These are phyloP conservation scores for Gastrolobium villosum DNA, from an alignment of 306 rosid species.

Conservation along the genomic window DNA sequence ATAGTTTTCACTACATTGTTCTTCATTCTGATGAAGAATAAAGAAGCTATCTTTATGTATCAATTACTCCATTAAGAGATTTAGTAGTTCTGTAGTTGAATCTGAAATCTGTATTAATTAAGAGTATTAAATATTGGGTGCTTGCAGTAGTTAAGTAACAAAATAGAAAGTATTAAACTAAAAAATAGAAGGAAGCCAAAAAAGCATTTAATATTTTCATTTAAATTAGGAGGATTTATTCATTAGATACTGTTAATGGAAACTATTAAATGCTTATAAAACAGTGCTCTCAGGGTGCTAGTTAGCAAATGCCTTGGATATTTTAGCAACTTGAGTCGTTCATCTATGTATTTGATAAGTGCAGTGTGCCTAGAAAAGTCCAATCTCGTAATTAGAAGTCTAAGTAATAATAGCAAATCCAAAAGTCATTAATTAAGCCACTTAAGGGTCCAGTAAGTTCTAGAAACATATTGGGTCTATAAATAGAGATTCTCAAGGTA, in stretches of 20 bases:
- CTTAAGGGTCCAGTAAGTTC: slow-evolving; percentile 23
- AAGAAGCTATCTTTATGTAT: slow-evolving; percentile 4
- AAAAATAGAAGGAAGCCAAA: too few species aligned
- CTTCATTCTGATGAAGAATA: slow-evolving; percentile 7
- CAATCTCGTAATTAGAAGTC: not conserved
- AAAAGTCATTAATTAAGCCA: not conserved
- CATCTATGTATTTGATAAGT: too few species aligned
- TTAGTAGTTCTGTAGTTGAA: not conserved
- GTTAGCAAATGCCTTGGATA: too few species aligned
- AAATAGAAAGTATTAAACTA: too few species aligned
- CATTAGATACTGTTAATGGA: too few species aligned
- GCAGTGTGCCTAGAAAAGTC: too few species aligned
- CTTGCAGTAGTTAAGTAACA: not conserved
- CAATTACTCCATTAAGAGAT: not conserved
- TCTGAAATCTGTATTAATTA: not conserved
- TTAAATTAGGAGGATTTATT: too few species aligned
- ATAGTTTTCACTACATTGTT: slow-evolving; percentile 7
- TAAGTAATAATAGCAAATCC: not conserved
- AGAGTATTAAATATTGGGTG: not conserved
- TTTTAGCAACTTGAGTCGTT: too few species aligned
- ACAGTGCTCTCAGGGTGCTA: too few species aligned
- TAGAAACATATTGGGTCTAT: not conserved
- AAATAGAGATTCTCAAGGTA: slow-evolving; percentile 9
- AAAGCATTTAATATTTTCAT: too few species aligned
- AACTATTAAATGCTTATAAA: too few species aligned